Percentiles rank a stretch among this genome's conserved stretches.
Evolutionary conservation across 345 rosid genomes (phyloP).

Genomic region (Aquilaria yunnanensis): DNA sequence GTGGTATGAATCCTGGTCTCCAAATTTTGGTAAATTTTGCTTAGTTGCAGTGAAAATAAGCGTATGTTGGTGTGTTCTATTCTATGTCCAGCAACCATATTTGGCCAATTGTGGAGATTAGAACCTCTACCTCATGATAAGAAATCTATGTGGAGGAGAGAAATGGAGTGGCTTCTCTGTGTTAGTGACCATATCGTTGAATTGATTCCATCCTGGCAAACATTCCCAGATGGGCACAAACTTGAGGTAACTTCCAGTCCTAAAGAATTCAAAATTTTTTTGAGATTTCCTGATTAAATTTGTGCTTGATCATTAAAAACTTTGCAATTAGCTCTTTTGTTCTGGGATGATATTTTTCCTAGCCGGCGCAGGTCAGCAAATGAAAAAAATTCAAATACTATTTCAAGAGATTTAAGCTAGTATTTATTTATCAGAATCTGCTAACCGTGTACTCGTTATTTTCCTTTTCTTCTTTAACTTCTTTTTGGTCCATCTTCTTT

Average conservation of each 20-base stretch:
- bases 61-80: background rate
- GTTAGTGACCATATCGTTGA: slow-evolving; percentile 93
- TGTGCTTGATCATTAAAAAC: background rate
- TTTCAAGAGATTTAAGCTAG: too few relatives aligned
- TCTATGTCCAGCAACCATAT: slow-evolving; percentile 53
- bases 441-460: too few relatives aligned
- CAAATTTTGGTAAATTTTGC: background rate
- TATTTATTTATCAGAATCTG: too few relatives aligned
- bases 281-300: background rate
- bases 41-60: slow-evolving; percentile 1
- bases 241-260: slow-evolving; percentile 55
- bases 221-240: slow-evolving; percentile 81
- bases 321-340: background rate
- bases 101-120: slow-evolving; percentile 95
- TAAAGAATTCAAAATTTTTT: background rate
- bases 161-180: slow-evolving; percentile 81
- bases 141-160: slow-evolving; percentile 92
- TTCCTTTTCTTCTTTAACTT: background rate
- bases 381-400: too few relatives aligned
- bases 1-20: slow-evolving; percentile 40
- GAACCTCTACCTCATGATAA: slow-evolving; percentile 69
- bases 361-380: too few relatives aligned
- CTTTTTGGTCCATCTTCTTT: too few relatives aligned
- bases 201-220: slow-evolving; percentile 84
- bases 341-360: background rate